phyloP scores from a whole-genome alignment of 179 eudicot species.

The Pouteria campechiana region DNA sequence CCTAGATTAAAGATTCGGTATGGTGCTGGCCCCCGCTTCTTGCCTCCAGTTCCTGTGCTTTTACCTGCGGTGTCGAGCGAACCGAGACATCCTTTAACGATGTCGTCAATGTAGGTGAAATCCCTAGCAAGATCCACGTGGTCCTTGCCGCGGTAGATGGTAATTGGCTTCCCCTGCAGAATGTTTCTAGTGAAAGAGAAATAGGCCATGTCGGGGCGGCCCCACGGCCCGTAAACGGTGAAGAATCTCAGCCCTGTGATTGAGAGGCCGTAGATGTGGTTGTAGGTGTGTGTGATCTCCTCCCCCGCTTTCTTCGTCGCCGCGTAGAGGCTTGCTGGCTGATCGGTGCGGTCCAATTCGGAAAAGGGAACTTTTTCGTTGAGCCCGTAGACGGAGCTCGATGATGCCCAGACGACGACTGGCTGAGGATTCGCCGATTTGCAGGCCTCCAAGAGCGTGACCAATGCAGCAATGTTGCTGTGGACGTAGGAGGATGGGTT shows the following conservation, averaged over 20 bases:
- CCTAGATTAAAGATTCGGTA: conserved; percentile 43
- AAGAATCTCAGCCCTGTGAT: conserved; percentile 45
- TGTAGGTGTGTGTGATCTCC: conserved; percentile 35
- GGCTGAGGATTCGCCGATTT: conserved; percentile 38
- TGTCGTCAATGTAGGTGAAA: conserved; percentile 43
- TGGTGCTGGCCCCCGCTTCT: conserved; percentile 23
- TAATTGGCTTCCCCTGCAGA: conserved; percentile 29
- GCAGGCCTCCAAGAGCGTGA: conserved; percentile 27
- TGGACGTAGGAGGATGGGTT: conserved; percentile 34
- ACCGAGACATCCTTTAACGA: conserved; percentile 35
- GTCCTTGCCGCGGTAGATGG: conserved; percentile 31
- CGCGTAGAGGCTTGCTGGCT: conserved; percentile 37
- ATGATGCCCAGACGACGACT: conserved; percentile 38
- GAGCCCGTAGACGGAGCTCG: conserved; percentile 43
- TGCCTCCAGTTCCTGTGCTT: conserved; percentile 42
- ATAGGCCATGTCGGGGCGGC: conserved; percentile 53
- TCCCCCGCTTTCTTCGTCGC: conserved; percentile 40
- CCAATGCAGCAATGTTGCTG: conserved; percentile 31
- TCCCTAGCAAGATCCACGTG: conserved; percentile 35
- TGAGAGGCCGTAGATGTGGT: conserved; percentile 37
- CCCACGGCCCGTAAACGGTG: conserved; percentile 56
- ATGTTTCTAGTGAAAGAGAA: conserved; percentile 34
- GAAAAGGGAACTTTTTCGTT: conserved; percentile 29
- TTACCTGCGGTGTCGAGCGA: conserved; percentile 30
- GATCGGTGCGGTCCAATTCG: conserved; percentile 35